A percentile compares a stretch with the other conserved stretches of the same genome.
Conservation (phyloP, 371 early-diverging fungal genomes). For the Lichtheimia corymbifera region DNA sequence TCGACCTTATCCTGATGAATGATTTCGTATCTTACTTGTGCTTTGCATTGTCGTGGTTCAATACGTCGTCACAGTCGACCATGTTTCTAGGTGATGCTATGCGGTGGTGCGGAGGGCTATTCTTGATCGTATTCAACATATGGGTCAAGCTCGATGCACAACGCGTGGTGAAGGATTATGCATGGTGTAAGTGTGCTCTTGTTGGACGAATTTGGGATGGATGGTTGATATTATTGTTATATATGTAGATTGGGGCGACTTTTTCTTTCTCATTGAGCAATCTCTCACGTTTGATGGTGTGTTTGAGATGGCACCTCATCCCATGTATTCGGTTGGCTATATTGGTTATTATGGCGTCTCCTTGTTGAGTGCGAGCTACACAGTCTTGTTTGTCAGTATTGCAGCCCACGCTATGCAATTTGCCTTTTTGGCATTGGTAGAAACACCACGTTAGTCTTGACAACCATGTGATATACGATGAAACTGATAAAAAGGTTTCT, state of each 20-base stretch:
- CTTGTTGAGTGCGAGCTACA: conserved; percentile 81
- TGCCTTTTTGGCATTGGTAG: conserved; percentile 86
- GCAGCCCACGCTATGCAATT: conserved; percentile 90
- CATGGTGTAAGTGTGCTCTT: conserved; percentile 85
- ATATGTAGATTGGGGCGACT: conserved; percentile 89
- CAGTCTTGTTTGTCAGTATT: conserved; percentile 86
- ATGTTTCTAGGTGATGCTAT: conserved; percentile 62
- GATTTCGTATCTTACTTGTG: conserved; percentile 87
- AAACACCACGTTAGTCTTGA: conserved; percentile 80
- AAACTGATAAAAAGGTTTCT: background rate
- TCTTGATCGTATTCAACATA: conserved; percentile 85
- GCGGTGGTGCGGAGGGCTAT: conserved; percentile 75
- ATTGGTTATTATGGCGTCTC: conserved; percentile 94
- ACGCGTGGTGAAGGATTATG: conserved; percentile 94
- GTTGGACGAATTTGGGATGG: background rate
- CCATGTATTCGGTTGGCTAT: conserved; percentile 98
- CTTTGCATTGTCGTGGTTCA: conserved; percentile 78
- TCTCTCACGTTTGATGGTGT: conserved; percentile 90
- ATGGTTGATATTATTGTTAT: background rate
- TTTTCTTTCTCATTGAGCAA: conserved; percentile 87
- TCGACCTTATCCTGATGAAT: conserved; percentile 90
- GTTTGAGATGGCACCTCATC: conserved; percentile 96
- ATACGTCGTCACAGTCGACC: conserved; percentile 51
- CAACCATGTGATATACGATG: background rate
- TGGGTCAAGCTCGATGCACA: conserved; percentile 96